phyloP scores from a whole-genome alignment of 441 rosid genomes.

The Bocquillonia castaneifolia region DNA sequence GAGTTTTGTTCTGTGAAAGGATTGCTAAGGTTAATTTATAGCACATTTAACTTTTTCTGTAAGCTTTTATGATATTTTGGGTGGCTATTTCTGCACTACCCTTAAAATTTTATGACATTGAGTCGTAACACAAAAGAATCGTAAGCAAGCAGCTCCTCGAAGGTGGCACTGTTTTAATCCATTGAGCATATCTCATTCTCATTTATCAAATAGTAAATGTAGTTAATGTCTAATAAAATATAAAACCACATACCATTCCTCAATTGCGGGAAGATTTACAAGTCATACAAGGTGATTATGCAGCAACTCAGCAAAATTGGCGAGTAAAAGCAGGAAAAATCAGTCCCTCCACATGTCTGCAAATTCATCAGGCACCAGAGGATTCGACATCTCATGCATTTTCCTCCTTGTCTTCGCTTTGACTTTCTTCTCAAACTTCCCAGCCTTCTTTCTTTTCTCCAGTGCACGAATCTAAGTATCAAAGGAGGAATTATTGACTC shows the following conservation, averaged over 20 bases:
- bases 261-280: too few species aligned
- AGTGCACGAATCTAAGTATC: constrained; percentile 62
- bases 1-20: too few species aligned
- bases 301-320: constrained; percentile 2
- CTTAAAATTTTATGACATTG: too few species aligned
- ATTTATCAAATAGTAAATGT: too few species aligned
- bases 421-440: constrained; percentile 78
- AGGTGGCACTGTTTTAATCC: too few species aligned
- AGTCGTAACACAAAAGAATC: too few species aligned
- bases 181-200: too few species aligned
- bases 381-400: constrained; percentile 76
- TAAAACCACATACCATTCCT: background rate
- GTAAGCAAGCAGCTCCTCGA: too few species aligned
- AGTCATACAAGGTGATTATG: background rate
- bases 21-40: too few species aligned
- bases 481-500: background rate
- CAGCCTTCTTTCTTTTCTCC: constrained; percentile 73
- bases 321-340: background rate
- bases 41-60: too few species aligned
- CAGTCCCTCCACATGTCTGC: constrained; percentile 88
- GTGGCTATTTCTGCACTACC: too few species aligned
- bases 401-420: constrained; percentile 85
- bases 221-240: background rate
- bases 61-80: too few species aligned
- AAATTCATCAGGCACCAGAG: constrained; percentile 88